Conservation (phyloP, 768 basidiomycete species). For the Russula olivacea region DNA sequence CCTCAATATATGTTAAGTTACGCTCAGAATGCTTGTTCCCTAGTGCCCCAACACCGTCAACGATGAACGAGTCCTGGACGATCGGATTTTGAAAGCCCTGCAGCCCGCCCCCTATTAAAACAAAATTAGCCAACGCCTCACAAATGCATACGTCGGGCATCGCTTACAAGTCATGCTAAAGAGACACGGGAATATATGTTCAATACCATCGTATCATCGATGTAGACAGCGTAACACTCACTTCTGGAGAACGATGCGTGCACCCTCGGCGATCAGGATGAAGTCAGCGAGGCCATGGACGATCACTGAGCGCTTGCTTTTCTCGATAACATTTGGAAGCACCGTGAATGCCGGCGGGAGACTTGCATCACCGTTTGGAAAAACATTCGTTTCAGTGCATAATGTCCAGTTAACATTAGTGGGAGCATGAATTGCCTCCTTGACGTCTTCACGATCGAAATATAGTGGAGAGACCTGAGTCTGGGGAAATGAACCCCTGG, state of each 20-base stretch:
- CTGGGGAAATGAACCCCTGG: neutral
- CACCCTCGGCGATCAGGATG: conserved; percentile 65
- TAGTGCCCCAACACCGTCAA: conserved; percentile 55
- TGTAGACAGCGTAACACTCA: conserved; percentile 22
- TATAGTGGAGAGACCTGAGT: neutral
- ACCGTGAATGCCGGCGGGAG: neutral
- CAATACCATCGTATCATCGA: neutral
- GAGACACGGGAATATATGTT: neutral
- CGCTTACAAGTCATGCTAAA: conserved; percentile 21
- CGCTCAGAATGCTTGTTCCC: conserved; percentile 66
- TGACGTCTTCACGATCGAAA: neutral
- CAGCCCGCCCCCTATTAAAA: conserved; percentile 45
- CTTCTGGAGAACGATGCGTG: conserved; percentile 37
- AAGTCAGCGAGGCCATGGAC: conserved; percentile 71
- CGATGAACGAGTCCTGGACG: conserved; percentile 51
- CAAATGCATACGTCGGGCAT: neutral
- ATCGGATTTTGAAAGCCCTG: conserved; percentile 76
- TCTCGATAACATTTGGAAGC: conserved; percentile 70
- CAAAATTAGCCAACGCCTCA: neutral
- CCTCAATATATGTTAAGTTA: conserved; percentile 58
- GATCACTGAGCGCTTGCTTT: conserved; percentile 61
- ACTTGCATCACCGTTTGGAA: neutral
- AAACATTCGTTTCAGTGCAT: neutral
- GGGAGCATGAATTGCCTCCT: conserved; percentile 2
- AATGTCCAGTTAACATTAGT: neutral